Conservation (phyloP, 2,329 filamentous ascomycete genomes). For the Chaetomium olivaceum region DNA sequence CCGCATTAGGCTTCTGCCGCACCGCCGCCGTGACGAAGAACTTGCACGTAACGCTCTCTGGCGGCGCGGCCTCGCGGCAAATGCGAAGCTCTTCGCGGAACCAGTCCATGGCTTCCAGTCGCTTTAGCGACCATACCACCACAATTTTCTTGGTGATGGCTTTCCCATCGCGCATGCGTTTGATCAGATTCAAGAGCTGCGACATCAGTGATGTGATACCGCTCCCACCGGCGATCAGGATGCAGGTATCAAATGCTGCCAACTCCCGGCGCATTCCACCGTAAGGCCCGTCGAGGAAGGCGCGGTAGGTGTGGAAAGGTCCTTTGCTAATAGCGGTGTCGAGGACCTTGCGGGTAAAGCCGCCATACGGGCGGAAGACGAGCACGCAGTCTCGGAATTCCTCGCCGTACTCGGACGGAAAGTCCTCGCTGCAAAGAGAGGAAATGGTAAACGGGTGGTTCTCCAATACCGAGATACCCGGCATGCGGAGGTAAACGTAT, state of each 20-base stretch:
- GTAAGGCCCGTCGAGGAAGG: slow-evolving; percentile 91
- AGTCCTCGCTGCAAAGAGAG: slow-evolving; percentile 88
- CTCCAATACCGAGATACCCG: slow-evolving; percentile 83
- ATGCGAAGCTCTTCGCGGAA: slow-evolving; percentile 93
- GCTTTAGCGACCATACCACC: slow-evolving; percentile 91
- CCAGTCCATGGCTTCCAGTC: slow-evolving; percentile 94
- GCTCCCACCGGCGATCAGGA: slow-evolving; percentile 90
- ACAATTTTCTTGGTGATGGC: slow-evolving; percentile 88
- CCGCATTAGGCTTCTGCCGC: slow-evolving; percentile 43
- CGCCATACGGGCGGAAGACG: slow-evolving; percentile 87
- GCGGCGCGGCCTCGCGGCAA: slow-evolving; percentile 84
- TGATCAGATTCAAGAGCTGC: slow-evolving; percentile 90
- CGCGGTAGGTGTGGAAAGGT: slow-evolving; percentile 87
- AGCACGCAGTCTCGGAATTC: slow-evolving; percentile 85
- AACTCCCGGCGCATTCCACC: slow-evolving; percentile 90
- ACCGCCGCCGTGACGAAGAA: slow-evolving; percentile 89
- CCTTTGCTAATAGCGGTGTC: slow-evolving; percentile 81
- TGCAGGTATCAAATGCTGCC: slow-evolving; percentile 88
- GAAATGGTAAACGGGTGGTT: slow-evolving; percentile 96
- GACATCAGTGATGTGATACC: slow-evolving; percentile 93
- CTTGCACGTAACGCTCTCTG: slow-evolving; percentile 86
- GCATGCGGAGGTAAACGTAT: slow-evolving; percentile 93
- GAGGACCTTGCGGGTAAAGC: slow-evolving; percentile 85
- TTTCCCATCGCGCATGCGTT: slow-evolving; percentile 92
- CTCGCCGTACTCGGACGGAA: slow-evolving; percentile 87